Base-by-base conservation (phyloP, 2,329 filamentous ascomycete genomes). In the Ceratocystiopsis brevicomis region DNA sequence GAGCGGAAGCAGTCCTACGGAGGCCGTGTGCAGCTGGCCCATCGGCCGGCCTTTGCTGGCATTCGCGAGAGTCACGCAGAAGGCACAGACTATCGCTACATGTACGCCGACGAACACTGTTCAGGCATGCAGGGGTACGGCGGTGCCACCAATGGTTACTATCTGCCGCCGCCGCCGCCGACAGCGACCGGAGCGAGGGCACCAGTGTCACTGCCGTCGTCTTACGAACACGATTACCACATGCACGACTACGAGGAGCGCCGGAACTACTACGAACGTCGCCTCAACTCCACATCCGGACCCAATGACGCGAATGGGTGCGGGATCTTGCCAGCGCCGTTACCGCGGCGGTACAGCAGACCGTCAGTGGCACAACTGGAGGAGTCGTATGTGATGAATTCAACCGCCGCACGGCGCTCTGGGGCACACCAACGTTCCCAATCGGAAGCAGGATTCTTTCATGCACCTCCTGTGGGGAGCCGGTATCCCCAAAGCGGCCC, bases 61-160 rank as follows among this genome's bases (percentile, higher is more conserved):
- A 60, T 59, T 43, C 58, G 56, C 33, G 59, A 61, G 49, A 53
- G 52, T 39, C 52, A 53, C 9, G 50, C 52, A 3, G 48, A 49
- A n/a, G 14, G 21, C 15, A 13, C 42, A 8, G 25, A 14, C 3
- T 43, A 37, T 19, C 38, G 30, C 16, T 13, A 33, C 12, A 14
- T 30, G 16, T 21, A 39, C 17, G 11, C 37, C 6, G 17, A 33
- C 15, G 37, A 43, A 14, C 36, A 37, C 5, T 4, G 3, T n/a
- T 30, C 25, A 10, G 25, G 25, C 25, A 30, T 30, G 25, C 25
- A 30, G 10, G 25, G 6, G 10, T 30, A 30, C 25, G 25, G 25
- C 25, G 25, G 25, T 10, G 25, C 25, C 25, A 30, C 10, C 8
- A 9, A 30, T 30, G 25, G 25, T 10, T 30, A 30, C 10, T 43